Conservation (phyloP, 164 flowering plant genomes). For the Kalanchoe fedtschenkoi region DNA sequence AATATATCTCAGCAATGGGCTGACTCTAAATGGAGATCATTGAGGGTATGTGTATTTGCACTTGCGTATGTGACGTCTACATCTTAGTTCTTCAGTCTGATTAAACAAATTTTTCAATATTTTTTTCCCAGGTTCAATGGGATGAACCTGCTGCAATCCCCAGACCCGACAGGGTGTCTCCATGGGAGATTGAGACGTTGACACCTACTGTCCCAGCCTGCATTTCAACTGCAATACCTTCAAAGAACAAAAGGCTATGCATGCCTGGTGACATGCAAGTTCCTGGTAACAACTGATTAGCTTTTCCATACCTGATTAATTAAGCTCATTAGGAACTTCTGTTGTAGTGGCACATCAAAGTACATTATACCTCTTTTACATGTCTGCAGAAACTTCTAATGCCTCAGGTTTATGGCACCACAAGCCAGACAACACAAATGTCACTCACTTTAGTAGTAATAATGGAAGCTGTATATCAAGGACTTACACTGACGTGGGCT, state of each 20-base stretch:
- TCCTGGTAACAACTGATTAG: slow-evolving; percentile 24
- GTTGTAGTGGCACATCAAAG: slow-evolving; percentile 18
- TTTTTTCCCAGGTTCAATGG: slow-evolving; percentile 66
- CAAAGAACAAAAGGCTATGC: slow-evolving; percentile 57
- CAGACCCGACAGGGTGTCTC: slow-evolving; percentile 82
- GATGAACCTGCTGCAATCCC: slow-evolving; percentile 68
- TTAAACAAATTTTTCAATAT: slow-evolving; percentile 4
- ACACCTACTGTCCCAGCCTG: slow-evolving; percentile 32
- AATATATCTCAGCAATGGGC: slow-evolving; percentile 55
- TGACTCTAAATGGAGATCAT: slow-evolving; percentile 63
- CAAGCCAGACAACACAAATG: slow-evolving; percentile 21
- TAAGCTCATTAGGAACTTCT: not conserved
- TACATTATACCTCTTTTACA: not conserved
- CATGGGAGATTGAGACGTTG: slow-evolving; percentile 88
- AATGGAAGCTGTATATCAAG: slow-evolving; percentile 15
- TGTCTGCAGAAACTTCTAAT: slow-evolving; percentile 23
- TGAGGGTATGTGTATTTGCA: slow-evolving; percentile 34
- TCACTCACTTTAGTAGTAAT: slow-evolving; percentile 15
- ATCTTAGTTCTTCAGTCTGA: not conserved
- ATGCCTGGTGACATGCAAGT: slow-evolving; percentile 31
- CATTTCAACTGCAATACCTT: slow-evolving; percentile 19
- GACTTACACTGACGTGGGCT: slow-evolving; percentile 23
- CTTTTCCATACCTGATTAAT: not conserved
- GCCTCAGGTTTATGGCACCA: slow-evolving; percentile 30
- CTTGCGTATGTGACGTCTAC: not conserved